Base-by-base conservation (phyloP, 148 eudicot genomes). In the Cornus controversa region DNA sequence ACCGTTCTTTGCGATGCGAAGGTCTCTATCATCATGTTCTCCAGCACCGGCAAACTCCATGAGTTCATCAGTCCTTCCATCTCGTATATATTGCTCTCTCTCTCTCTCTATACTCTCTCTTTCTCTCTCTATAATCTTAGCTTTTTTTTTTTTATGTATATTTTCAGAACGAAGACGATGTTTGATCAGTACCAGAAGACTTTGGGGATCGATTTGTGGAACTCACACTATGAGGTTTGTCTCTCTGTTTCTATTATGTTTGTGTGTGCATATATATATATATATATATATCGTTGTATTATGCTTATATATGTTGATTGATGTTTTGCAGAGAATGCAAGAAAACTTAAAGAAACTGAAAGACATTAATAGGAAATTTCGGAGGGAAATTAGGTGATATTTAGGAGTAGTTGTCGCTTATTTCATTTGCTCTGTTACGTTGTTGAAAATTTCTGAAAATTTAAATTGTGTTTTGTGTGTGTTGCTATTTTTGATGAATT, bases 1-100 rank as follows among this genome's bases (percentile, higher is more conserved):
- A 86, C 91, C 20, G 96, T 94, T 69, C 87, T 94, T 22, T 94
- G 98, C 63, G 98, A 94, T 78, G 93, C 98, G 6, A 85, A 81
- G 70, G 90, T 94, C 77, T 94, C 97, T 45, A 85, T 94, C 71
- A 81, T 94, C 73, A 92, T 94, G 98, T 20, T 94, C 8, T 94
- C 98, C 28, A 81, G 88, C 40, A 87, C 91, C n/a, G 68, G 72
- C 29, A 92, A 90, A 83, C 83, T 92, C 81, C 97, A 92, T 74
- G 95, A 94, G 31, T 91, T 67, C 80, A 85, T 82, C 77, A 91
- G 90, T 71, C 96, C 97, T 26, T 65, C 78, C 8, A 28, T 73
- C 67, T 69, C 97, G 97, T 94, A 84, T 2, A 78, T 78, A 0
- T n/a, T 8, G 7, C n/a, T 57, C 6, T 71, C 20, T 71, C 9